These are phyloP conservation scores for Puccinia polysora DNA, from an alignment of 1,284 basidiomycete species.

Conservation along the genomic window DNA sequence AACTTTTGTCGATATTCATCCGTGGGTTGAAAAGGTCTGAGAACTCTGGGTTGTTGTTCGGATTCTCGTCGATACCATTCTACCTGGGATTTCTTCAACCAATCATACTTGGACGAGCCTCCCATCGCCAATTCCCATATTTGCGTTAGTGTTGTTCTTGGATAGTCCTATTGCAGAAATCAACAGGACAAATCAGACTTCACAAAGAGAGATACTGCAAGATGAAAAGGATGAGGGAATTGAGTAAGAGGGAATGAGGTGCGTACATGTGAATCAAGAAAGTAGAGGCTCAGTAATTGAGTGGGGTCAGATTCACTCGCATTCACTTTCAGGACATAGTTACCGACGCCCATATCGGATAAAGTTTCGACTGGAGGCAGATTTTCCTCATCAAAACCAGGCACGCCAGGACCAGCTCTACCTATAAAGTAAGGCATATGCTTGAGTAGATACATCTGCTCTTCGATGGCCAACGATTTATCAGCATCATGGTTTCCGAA, in stretches of 20 bases:
- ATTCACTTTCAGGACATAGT: constrained; percentile 32
- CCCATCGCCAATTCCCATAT: constrained; percentile 37
- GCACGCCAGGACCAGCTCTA: constrained; percentile 46
- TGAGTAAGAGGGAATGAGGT: not conserved
- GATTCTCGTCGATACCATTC: constrained; percentile 29
- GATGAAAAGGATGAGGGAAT: not conserved
- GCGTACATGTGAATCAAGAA: constrained; percentile 48
- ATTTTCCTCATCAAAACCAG: constrained; percentile 14
- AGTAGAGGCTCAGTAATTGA: constrained; percentile 46
- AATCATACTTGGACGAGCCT: constrained; percentile 8
- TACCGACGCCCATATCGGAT: constrained; percentile 40
- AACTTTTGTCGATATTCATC: not conserved
- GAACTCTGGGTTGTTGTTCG: constrained; percentile 9
- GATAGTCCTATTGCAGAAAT: constrained; percentile 4
- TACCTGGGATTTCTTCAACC: constrained; percentile 40
- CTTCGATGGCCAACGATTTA: constrained; percentile 46
- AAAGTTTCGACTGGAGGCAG: not conserved
- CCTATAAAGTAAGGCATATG: constrained; percentile 50
- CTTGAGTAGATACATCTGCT: constrained; percentile 48
- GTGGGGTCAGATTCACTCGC: constrained; percentile 8
- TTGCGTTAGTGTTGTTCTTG: constrained; percentile 2
- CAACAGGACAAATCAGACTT: not conserved
- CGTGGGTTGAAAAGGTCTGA: constrained; percentile 7
- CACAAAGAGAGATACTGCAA: not conserved
- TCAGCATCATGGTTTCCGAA: constrained; percentile 52